Evolutionary conservation across 257 asterid species (phyloP).

Genomic region (Nicotiana obtusifolia): DNA sequence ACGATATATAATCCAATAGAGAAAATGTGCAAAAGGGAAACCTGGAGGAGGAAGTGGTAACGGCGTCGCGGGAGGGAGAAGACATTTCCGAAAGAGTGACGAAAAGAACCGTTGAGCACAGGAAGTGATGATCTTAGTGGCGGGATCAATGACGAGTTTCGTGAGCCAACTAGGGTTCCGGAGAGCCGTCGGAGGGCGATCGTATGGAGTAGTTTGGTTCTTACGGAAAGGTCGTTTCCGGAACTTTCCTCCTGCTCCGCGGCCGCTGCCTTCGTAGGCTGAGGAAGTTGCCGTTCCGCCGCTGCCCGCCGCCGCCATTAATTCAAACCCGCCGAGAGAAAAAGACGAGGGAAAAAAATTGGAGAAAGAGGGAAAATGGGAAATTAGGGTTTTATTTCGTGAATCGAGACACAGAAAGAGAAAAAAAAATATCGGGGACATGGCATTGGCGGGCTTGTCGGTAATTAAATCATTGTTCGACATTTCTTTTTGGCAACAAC

Average conservation of each 20-base stretch:
- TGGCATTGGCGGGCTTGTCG: neutral
- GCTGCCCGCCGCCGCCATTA: constrained; percentile 33
- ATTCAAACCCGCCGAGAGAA: neutral
- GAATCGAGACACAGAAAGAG: neutral
- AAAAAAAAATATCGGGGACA: neutral
- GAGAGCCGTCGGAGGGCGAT: constrained; percentile 32
- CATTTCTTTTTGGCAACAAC: no score
- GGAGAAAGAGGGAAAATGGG: neutral
- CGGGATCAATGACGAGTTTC: constrained; percentile 76
- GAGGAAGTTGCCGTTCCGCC: constrained; percentile 26
- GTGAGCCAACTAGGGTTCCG: constrained; percentile 53
- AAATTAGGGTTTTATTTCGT: neutral
- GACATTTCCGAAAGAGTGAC: constrained; percentile 51
- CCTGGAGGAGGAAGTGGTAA: constrained; percentile 45
- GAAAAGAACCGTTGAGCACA: constrained; percentile 65
- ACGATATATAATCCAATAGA: neutral
- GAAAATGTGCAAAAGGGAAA: constrained; percentile 2
- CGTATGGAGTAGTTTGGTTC: constrained; percentile 33
- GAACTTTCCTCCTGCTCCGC: constrained; percentile 44
- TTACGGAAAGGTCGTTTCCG: constrained; percentile 27
- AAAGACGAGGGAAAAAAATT: neutral
- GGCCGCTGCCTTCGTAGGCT: constrained; percentile 23
- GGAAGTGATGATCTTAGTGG: constrained; percentile 56
- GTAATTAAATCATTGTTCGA: no score
- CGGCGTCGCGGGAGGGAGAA: constrained; percentile 30